phyloP scores from a whole-genome alignment of 257 asterid genomes.

The Ligustrum vulgare region DNA sequence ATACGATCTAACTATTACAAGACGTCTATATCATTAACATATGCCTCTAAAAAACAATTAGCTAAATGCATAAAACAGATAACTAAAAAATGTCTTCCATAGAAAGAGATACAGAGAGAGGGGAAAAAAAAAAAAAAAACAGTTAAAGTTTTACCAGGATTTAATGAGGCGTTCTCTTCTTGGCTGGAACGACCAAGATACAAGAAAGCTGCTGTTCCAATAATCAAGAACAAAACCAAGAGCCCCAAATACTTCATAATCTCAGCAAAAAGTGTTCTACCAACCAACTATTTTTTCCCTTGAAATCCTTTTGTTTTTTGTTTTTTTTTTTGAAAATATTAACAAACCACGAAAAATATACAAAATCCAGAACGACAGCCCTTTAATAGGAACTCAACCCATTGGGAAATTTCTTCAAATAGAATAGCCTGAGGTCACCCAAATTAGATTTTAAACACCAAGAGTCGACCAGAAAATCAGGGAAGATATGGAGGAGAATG shows the following conservation, averaged over 20 bases:
- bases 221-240: slow-evolving; percentile 41
- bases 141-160: slow-evolving; percentile 30
- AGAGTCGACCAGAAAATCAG: slow-evolving; percentile 38
- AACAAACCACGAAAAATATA: background rate
- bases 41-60: background rate
- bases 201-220: slow-evolving; percentile 27
- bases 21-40: background rate
- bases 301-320: background rate
- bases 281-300: background rate
- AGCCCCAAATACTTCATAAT: slow-evolving; percentile 55
- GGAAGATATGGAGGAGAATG: slow-evolving; percentile 33
- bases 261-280: background rate
- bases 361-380: background rate
- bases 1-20: background rate
- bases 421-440: slow-evolving; percentile 18
- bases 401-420: slow-evolving; percentile 12
- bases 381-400: slow-evolving; percentile 32
- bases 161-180: slow-evolving; percentile 26
- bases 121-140: background rate
- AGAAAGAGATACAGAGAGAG: background rate
- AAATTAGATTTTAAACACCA: slow-evolving; percentile 10
- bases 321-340: background rate
- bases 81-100: background rate
- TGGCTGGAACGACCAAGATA: slow-evolving; percentile 33
- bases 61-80: background rate